These are phyloP conservation scores for Biscogniauxia sp. DNA, from an alignment of 2,329 filamentous ascomycete species.

Conservation along the genomic window DNA sequence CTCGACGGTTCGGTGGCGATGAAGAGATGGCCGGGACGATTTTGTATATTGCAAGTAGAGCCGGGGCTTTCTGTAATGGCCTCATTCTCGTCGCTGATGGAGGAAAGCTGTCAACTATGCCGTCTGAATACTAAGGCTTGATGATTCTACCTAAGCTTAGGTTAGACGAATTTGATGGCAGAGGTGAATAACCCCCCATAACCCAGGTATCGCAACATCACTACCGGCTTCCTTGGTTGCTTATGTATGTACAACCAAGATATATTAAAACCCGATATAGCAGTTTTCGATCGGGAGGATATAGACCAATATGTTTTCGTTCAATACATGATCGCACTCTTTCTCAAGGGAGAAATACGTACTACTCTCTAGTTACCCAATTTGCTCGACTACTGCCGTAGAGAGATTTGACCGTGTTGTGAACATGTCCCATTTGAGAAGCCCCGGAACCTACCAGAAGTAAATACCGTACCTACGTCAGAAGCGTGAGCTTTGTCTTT, in stretches of 20 bases:
- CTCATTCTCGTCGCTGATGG: conserved; percentile 29
- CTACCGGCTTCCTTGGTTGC: not conserved
- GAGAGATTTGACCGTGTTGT: not conserved
- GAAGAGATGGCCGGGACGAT: conserved; percentile 31
- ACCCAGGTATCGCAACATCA: not conserved
- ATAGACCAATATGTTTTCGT: not conserved
- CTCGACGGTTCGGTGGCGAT: conserved; percentile 26
- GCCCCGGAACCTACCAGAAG: not conserved
- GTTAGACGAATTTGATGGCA: not conserved
- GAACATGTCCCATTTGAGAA: not conserved
- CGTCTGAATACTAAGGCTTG: conserved; percentile 21
- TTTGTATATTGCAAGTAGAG: conserved; percentile 30
- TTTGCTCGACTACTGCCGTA: not conserved
- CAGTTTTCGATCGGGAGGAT: too few species aligned
- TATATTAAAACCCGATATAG: not conserved
- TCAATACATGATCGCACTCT: not conserved
- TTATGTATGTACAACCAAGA: not conserved
- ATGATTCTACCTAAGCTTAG: not conserved
- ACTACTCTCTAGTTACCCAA: not conserved
- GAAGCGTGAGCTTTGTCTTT: not conserved
- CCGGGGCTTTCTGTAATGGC: conserved; percentile 30
- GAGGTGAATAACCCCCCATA: not conserved
- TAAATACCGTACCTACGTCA: not conserved
- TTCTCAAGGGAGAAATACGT: not conserved
- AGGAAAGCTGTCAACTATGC: conserved; percentile 25